Evolutionary conservation across 202 grass and related monocot species (phyloP).

Genomic region (Carex arenaria): DNA sequence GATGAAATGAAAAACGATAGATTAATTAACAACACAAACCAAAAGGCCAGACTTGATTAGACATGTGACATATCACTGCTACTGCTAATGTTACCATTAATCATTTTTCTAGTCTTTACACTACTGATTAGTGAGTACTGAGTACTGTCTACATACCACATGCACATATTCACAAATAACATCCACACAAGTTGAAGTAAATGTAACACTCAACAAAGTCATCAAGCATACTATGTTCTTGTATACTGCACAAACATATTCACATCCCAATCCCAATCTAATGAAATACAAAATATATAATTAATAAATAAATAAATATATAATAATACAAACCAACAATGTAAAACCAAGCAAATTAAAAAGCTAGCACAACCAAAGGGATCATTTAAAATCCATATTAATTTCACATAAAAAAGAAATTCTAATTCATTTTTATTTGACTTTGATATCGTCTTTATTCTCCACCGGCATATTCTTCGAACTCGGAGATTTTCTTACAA

Average conservation of each 20-base stretch:
- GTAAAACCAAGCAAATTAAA: background rate
- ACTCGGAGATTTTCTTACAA: conserved; percentile 23
- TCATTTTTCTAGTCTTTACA: background rate
- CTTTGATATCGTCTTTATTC: conserved; percentile 28
- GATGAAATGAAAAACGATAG: too few species aligned
- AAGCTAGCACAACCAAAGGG: background rate
- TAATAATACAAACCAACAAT: background rate
- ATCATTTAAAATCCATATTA: background rate
- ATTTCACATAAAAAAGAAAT: background rate
- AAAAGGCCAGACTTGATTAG: background rate
- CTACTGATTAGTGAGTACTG: background rate
- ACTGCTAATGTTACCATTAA: background rate
- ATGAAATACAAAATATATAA: background rate
- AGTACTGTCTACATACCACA: background rate
- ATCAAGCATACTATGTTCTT: background rate
- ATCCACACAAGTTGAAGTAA: background rate
- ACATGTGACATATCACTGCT: background rate
- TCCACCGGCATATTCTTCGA: conserved; percentile 30
- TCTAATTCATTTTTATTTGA: background rate
- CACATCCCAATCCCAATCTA: background rate
- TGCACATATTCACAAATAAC: background rate
- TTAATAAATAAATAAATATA: background rate
- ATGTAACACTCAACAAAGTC: background rate
- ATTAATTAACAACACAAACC: too few species aligned
- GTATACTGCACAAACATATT: background rate